Conservation (phyloP, 148 eudicot species). For the Talinum fruticosum region DNA sequence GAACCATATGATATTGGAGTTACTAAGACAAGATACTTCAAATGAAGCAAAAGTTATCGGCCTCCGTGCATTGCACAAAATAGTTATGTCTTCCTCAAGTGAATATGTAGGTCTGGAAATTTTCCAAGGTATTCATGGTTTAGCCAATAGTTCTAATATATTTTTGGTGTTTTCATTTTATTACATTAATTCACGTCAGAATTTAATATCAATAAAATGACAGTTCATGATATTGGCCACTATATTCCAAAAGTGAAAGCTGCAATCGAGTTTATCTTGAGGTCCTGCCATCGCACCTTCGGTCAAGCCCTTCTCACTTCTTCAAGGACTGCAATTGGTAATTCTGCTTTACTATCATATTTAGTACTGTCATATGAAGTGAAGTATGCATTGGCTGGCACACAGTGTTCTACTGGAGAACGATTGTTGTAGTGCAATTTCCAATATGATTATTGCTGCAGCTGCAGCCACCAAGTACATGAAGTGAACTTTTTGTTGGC, state of each 20-base stretch:
- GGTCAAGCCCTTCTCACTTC: conserved; percentile 96
- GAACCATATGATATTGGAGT: conserved; percentile 90
- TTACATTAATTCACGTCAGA: background rate
- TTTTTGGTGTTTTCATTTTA: background rate
- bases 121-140: conserved; percentile 69
- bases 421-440: background rate
- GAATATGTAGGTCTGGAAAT: conserved; percentile 90
- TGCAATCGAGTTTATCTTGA: conserved; percentile 85
- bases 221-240: conserved; percentile 92
- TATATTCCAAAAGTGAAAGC: conserved; percentile 98
- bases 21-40: conserved; percentile 92
- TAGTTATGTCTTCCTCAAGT: conserved; percentile 85
- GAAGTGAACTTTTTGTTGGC: background rate
- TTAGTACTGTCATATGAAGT: background rate
- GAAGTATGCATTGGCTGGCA: too few relatives aligned
- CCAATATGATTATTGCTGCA: conserved; percentile 3
- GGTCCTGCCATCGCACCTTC: conserved; percentile 84
- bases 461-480: background rate
- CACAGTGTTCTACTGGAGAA: too few relatives aligned
- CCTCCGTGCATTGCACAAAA: conserved; percentile 91
- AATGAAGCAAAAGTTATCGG: conserved; percentile 99
- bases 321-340: conserved; percentile 84
- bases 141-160: background rate
- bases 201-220: conserved; percentile 29
- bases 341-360: conserved; percentile 12